Conservation (phyloP, 169 alveolate species). For the Blepharisma undulans region DNA sequence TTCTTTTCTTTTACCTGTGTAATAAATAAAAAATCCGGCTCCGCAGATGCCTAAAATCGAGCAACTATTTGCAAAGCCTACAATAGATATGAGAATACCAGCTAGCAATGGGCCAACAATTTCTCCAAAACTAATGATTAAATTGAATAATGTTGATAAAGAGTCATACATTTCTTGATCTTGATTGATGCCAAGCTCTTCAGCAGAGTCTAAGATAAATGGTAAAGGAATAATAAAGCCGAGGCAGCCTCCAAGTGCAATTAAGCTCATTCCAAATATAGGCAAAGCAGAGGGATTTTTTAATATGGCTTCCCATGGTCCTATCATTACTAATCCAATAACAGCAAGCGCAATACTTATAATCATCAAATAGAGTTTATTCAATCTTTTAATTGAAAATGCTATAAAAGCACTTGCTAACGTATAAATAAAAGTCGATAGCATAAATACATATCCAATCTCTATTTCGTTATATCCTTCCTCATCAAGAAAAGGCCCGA, state of each 20-base stretch:
- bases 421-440: neutral
- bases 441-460: neutral
- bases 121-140: neutral
- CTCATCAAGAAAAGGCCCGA: neutral
- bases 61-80: constrained; percentile 2
- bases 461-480: neutral
- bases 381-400: neutral
- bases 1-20: neutral
- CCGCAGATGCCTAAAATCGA: neutral
- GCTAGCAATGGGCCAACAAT: neutral
- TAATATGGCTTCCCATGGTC: neutral
- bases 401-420: neutral
- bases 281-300: neutral
- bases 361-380: neutral
- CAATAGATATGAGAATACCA: neutral
- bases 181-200: neutral
- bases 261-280: neutral
- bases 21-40: neutral
- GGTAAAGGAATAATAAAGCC: neutral
- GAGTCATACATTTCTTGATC: neutral
- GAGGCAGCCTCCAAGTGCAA: neutral
- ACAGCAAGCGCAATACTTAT: neutral
- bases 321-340: neutral
- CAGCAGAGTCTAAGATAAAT: neutral
- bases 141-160: neutral